Evolutionary conservation across 2,329 filamentous ascomycete genomes (phyloP).

Genomic region (Colletotrichum lini): DNA sequence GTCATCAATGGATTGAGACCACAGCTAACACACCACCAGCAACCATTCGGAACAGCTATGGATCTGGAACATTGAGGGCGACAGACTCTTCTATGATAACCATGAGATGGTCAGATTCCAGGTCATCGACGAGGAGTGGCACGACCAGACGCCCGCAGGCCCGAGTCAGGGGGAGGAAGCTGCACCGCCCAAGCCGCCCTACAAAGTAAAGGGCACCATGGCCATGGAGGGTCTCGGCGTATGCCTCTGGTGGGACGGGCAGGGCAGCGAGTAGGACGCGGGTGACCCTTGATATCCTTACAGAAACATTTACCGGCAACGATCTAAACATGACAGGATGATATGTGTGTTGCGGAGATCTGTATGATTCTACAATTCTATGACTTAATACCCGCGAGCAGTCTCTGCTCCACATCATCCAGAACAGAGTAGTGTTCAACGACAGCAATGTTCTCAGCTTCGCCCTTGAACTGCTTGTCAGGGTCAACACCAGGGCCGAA

Average conservation of each 20-base stretch:
- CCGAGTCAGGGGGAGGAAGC: conserved; percentile 74
- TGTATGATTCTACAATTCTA: conserved; percentile 47
- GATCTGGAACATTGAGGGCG: conserved; percentile 84
- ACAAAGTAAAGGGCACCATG: conserved; percentile 78
- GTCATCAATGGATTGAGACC: conserved; percentile 14
- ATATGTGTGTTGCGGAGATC: conserved; percentile 12
- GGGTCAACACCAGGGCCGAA: conserved; percentile 95
- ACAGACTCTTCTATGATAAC: conserved; percentile 87
- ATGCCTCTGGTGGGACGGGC: conserved; percentile 74
- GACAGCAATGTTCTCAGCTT: conserved; percentile 96
- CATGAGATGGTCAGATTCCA: conserved; percentile 91
- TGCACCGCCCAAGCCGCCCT: conserved; percentile 76
- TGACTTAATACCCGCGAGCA: conserved; percentile 71
- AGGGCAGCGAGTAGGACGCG: conserved; percentile 31
- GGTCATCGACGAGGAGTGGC: conserved; percentile 90
- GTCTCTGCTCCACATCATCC: conserved; percentile 87
- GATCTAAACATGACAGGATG: conserved; percentile 4
- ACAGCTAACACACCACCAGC: conserved; percentile 59
- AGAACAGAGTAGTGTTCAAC: conserved; percentile 94
- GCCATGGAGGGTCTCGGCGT: conserved; percentile 73
- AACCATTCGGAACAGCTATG: conserved; percentile 84
- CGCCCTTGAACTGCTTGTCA: conserved; percentile 92
- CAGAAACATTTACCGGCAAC: neutral
- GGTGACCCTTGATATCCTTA: conserved; percentile 12
- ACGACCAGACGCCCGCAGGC: conserved; percentile 84